Base-by-base conservation (phyloP, 2,329 filamentous ascomycete genomes). In the Shiraia bambusicola region DNA sequence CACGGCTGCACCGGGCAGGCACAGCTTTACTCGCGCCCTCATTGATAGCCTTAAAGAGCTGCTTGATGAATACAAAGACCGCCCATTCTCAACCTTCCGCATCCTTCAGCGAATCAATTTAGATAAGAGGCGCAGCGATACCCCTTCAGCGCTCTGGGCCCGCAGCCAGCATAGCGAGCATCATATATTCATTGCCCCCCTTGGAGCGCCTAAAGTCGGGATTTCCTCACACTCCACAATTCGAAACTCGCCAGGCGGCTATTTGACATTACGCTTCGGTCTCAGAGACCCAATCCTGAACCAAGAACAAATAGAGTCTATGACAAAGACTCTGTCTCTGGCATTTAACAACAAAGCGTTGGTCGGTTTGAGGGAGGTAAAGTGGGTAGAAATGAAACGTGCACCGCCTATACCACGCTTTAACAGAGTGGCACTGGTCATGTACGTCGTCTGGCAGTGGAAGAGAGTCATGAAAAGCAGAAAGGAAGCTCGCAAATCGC, bases 21-120 rank as follows among this genome's bases (percentile, higher is more conserved):
- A 58, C 11, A 66, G 63, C 0, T 69, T 67, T 30, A 69, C 65
- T 1, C 50, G 63, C n/a, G 64, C 58, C 2, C 44, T 69, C 16
- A 67, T 69, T 14, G 57, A 65, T 27, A 52, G 58, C 0, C 15
- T 66, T 13, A 59, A 54, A 3, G 38, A 58, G 13, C 50, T 67
- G 3, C 40, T 56, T 2, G 9, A 38, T 3, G 46, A 59, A 10
- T 56, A 55, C 26, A 31, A 31, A 3, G 52, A 59, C n/a, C 45
- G 46, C 3, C 55, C 58, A 0, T 63, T 69, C 39, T 62, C 58
- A 1, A 64, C 65, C 1, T 62, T 58, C 33, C 50, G 59, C 10
- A 42, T 69, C 3, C 59, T 54, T 9, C 48, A 59, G 16, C 47
- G 42, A 7, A 66, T 69, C 27, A 50, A 56, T 6, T 34, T 52